Evolutionary conservation across 208 protist species (phyloP), one percentile per base, ranked within the genome.

Genomic region (Leishmania turanica): DNA sequence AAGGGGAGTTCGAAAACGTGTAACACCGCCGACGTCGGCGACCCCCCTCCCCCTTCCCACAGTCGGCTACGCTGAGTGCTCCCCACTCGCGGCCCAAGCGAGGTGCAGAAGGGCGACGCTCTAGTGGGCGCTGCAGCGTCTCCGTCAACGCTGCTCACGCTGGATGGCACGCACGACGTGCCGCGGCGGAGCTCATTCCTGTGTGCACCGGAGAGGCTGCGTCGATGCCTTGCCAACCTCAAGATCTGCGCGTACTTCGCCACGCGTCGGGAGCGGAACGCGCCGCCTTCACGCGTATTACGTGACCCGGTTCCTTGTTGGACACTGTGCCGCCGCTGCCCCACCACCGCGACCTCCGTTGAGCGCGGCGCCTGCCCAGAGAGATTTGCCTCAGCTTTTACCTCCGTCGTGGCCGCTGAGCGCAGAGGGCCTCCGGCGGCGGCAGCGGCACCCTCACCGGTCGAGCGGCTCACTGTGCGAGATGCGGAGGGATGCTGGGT

Each of bases 321-420:
- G 11, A 11, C 45, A 13, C 7, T 11, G 34, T 3, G 13, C 53
- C 51, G 42, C 17, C 79, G 7, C 7, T 40, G 47, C 13, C 49
- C 40, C 72, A 78, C 24, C 31, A 58, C 24, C 58, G 27, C 53
- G 27, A 40, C 3, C 70, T 21, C 11, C 81, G n/a, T 31, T 75
- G 42, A 34, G 8, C 69, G n/a, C 31, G n/a, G 47, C 77, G 45
- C 19, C 58, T 58, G 80, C 84, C 73, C 7, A 42, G 49, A 34
- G 49, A 76, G 66, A 42, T 88, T 3, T 54, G 77, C 74, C 66
- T 86, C 45, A 82, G 68, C 60, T 86, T 90, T 65, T 88, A 83
- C 68, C 60, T 87, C 27, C 88, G 87, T 73, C 64, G 68, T 5
- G 58, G 58, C 58, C n/a, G 58, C 58, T 27, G n/a, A 64, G 58